Evolutionary conservation across 805 yeast genomes (phyloP).

Genomic region (Sungouiozyma intestinalis): DNA sequence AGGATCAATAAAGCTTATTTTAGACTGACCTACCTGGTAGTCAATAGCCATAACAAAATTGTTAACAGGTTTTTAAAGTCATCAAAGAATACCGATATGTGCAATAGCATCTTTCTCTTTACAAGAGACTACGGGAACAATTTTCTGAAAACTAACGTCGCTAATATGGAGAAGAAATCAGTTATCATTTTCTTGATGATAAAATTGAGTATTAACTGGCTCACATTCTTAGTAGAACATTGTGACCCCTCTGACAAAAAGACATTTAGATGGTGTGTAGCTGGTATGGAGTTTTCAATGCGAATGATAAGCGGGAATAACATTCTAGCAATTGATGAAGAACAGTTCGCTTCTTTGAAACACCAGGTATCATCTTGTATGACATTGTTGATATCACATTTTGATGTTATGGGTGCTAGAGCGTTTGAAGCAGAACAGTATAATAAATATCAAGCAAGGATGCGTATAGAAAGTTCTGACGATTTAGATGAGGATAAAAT

Average conservation of each 20-base stretch:
- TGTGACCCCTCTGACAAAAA: slow-evolving; percentile 86
- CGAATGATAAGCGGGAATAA: slow-evolving; percentile 86
- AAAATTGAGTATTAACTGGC: slow-evolving; percentile 78
- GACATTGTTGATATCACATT: slow-evolving; percentile 87
- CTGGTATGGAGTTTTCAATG: slow-evolving; percentile 93
- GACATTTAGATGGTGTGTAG: slow-evolving; percentile 92
- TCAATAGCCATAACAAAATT: slow-evolving; percentile 47
- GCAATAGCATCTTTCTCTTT: slow-evolving; percentile 64
- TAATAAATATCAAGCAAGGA: slow-evolving; percentile 21
- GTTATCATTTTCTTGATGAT: slow-evolving; percentile 62
- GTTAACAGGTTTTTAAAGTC: slow-evolving; percentile 46
- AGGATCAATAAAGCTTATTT: slow-evolving; percentile 57
- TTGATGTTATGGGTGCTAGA: slow-evolving; percentile 97
- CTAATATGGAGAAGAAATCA: slow-evolving; percentile 45
- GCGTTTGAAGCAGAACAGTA: slow-evolving; percentile 48
- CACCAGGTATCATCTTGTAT: slow-evolving; percentile 88
- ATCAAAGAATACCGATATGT: slow-evolving; percentile 61
- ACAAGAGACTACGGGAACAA: slow-evolving; percentile 75
- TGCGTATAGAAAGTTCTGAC: slow-evolving; percentile 28
- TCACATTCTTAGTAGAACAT: slow-evolving; percentile 88
- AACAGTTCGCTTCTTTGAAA: slow-evolving; percentile 61
- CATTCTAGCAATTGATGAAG: slow-evolving; percentile 68
- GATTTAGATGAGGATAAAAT: slow-evolving; percentile 47
- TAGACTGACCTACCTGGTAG: slow-evolving; percentile 52
- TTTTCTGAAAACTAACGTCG: slow-evolving; percentile 53